Evolutionary conservation across 768 basidiomycete species (phyloP).

Genomic region (Lentinula edodes): DNA sequence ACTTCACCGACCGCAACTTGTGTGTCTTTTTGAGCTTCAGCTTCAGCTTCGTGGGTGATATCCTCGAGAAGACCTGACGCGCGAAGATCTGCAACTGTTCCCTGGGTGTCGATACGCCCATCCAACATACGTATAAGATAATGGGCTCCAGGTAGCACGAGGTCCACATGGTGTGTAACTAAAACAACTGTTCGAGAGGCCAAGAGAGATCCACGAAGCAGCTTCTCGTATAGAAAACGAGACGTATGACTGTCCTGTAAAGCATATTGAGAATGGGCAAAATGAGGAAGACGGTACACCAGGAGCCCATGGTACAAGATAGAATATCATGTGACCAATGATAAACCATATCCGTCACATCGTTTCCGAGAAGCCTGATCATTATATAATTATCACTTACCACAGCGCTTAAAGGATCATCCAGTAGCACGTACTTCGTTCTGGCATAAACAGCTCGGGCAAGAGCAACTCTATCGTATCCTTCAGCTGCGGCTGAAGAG

Average conservation of each 20-base stretch:
- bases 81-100: constrained; percentile 59
- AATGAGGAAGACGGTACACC: background rate
- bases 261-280: background rate
- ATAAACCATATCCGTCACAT: no score
- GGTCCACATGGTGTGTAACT: constrained; percentile 82
- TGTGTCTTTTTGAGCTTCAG: constrained; percentile 44
- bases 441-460: constrained; percentile 78
- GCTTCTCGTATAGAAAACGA: constrained; percentile 54
- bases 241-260: constrained; percentile 64
- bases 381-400: constrained; percentile 37
- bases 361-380: background rate
- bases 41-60: constrained; percentile 47
- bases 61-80: constrained; percentile 55
- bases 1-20: constrained; percentile 24
- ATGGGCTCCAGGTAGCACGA: constrained; percentile 68
- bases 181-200: constrained; percentile 65
- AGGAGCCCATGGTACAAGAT: no score
- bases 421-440: constrained; percentile 66
- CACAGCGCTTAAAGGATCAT: constrained; percentile 80
- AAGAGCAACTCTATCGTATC: constrained; percentile 57
- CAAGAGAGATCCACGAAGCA: constrained; percentile 63
- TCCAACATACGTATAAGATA: constrained; percentile 79
- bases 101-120: constrained; percentile 74
- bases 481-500: background rate
- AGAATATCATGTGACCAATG: no score